Evolutionary conservation across 805 yeast genomes (phyloP).

Genomic region (Teunomyces lycoperdinae): DNA sequence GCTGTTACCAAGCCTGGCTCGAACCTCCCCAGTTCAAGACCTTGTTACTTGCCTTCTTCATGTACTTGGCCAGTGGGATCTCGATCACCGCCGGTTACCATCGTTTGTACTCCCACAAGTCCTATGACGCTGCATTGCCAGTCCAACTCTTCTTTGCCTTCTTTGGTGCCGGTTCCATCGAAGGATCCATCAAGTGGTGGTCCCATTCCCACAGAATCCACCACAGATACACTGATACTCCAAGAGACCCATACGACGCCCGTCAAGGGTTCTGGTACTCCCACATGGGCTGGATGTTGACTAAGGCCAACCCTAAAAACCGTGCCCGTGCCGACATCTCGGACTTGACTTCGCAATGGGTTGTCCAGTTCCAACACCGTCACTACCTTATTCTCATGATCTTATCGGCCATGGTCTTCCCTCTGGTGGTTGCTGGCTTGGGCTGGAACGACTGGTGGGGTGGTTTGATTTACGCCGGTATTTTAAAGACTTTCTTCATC

Average conservation of each 20-base stretch:
- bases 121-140: conserved; percentile 62
- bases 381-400: conserved; percentile 66
- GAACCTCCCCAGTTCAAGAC: conserved; percentile 55
- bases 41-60: conserved; percentile 47
- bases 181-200: conserved; percentile 91
- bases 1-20: conserved; percentile 42
- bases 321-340: conserved; percentile 80
- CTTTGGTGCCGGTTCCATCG: conserved; percentile 80
- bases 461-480: conserved; percentile 75
- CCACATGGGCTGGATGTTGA: conserved; percentile 84
- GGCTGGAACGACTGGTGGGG: conserved; percentile 48
- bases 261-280: conserved; percentile 80
- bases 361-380: conserved; percentile 78
- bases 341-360: conserved; percentile 73
- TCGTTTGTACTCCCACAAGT: conserved; percentile 73
- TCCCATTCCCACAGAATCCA: conserved; percentile 81
- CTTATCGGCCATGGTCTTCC: conserved; percentile 60
- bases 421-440: conserved; percentile 42
- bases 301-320: conserved; percentile 76
- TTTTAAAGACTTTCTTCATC: conserved; percentile 63
- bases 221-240: conserved; percentile 82
- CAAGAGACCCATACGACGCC: conserved; percentile 84
- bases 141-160: conserved; percentile 64
- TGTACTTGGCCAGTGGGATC: conserved; percentile 62
- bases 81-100: conserved; percentile 87